These are phyloP conservation scores for Penicillium sp. DNA, from an alignment of 2,329 filamentous ascomycete genomes.

Conservation along the genomic window DNA sequence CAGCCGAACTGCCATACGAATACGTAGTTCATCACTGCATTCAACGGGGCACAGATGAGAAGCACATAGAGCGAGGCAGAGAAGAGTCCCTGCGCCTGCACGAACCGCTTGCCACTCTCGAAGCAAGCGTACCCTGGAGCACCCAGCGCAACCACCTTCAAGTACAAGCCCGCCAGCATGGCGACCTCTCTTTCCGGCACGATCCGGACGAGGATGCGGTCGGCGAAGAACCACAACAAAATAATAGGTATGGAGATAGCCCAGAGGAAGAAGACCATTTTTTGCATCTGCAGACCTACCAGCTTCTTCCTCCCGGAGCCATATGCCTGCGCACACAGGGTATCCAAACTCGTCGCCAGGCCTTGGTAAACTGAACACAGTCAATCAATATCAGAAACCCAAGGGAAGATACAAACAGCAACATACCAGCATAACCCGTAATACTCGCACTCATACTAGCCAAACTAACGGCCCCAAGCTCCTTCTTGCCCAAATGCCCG, in stretches of 20 bases:
- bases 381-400: too few species aligned
- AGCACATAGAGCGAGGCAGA: conserved; percentile 73
- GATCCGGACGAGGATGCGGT: conserved; percentile 54
- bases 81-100: conserved; percentile 84
- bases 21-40: conserved; percentile 69
- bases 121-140: conserved; percentile 68
- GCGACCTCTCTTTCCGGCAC: conserved; percentile 66
- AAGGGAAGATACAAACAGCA: too few species aligned
- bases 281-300: conserved; percentile 72
- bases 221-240: conserved; percentile 61
- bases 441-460: conserved; percentile 74
- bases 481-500: conserved; percentile 62
- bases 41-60: conserved; percentile 70
- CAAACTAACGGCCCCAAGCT: conserved; percentile 58
- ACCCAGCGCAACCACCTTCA: conserved; percentile 60
- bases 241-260: conserved; percentile 64
- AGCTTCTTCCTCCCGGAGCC: conserved; percentile 82
- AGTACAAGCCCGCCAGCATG: conserved; percentile 61
- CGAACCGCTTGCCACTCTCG: conserved; percentile 71
- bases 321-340: conserved; percentile 85
- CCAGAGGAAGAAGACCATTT: conserved; percentile 72
- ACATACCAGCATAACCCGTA: conserved; percentile 65
- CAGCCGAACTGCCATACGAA: conserved; percentile 73
- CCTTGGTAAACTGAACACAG: conserved; percentile 72
- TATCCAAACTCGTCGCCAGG: conserved; percentile 83